Conservation (phyloP, 2,329 filamentous ascomycete species). For the Hypoxylon sp. region DNA sequence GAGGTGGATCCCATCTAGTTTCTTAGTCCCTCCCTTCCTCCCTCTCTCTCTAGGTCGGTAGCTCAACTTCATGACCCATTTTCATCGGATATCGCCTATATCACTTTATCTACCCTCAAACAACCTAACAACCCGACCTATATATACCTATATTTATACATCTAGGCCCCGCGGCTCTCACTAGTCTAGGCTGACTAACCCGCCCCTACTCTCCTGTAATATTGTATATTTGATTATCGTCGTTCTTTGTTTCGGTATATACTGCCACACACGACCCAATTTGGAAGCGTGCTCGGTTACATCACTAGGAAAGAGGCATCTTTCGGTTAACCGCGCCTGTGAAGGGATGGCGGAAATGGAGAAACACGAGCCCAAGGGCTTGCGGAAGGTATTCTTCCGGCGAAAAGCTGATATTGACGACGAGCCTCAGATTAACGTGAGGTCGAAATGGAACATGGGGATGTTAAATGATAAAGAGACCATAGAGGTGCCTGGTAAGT, state of each 20-base stretch:
- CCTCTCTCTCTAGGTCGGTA: background rate
- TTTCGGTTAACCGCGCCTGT: background rate
- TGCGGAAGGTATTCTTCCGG: constrained; percentile 44
- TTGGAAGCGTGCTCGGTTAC: background rate
- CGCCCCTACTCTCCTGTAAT: background rate
- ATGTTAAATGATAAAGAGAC: constrained; percentile 86
- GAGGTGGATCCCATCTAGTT: background rate
- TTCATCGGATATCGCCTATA: background rate
- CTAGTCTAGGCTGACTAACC: background rate
- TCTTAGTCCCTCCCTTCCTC: background rate
- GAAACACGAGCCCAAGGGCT: constrained; percentile 33
- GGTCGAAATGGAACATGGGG: constrained; percentile 74
- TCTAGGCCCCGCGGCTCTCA: background rate
- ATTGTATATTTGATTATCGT: background rate
- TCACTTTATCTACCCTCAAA: background rate
- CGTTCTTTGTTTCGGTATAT: background rate
- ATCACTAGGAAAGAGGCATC: background rate
- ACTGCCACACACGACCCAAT: background rate
- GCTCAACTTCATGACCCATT: background rate
- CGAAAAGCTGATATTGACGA: constrained; percentile 28
- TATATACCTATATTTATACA: background rate
- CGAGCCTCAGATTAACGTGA: constrained; percentile 32
- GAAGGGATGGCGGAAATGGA: constrained; percentile 39
- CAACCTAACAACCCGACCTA: background rate
- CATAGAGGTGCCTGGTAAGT: constrained; percentile 86